Percentiles rank a stretch among this genome's conserved stretches.
Evolutionary conservation across 352 stramenopile genomes (phyloP).

Genomic region (Pythium plurisporium): DNA sequence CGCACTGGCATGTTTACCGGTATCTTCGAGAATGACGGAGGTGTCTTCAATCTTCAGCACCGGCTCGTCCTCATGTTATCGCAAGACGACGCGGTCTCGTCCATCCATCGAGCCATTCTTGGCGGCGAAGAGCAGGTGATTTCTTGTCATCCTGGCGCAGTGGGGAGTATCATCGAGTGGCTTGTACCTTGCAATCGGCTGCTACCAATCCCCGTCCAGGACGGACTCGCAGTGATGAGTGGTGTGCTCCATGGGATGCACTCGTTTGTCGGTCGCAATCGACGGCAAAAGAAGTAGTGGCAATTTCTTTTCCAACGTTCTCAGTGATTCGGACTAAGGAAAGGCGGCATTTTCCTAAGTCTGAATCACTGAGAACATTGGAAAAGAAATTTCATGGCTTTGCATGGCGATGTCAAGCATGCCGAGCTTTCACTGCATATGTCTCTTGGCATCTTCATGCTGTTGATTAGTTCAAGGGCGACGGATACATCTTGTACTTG

Average conservation of each 20-base stretch:
- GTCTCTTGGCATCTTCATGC: too few species aligned
- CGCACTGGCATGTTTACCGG: slow-evolving; percentile 75
- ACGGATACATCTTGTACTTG: too few species aligned
- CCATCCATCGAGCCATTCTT: slow-evolving; percentile 48
- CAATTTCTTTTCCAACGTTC: too few species aligned
- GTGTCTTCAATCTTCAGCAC: slow-evolving; percentile 10
- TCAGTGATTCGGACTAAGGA: too few species aligned
- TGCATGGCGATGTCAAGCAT: too few species aligned
- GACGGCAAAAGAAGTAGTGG: too few species aligned
- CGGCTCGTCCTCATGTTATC: slow-evolving; percentile 16
- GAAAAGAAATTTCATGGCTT: too few species aligned
- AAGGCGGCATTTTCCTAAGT: too few species aligned
- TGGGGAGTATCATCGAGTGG: slow-evolving; percentile 40
- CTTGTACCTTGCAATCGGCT: slow-evolving; percentile 28
- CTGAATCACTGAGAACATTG: too few species aligned
- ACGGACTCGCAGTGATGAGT: slow-evolving; percentile 30
- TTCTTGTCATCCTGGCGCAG: slow-evolving; percentile 47
- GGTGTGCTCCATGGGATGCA: slow-evolving; percentile 62
- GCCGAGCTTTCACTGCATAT: too few species aligned
- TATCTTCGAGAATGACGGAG: slow-evolving; percentile 27
- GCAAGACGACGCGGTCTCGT: slow-evolving; percentile 28
- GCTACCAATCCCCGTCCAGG: slow-evolving; percentile 51
- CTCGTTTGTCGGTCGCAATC: slow-evolving; percentile 51
- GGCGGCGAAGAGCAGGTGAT: slow-evolving; percentile 49
- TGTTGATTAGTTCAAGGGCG: too few species aligned